Evolutionary conservation across 257 asterid species (phyloP).

Genomic region (Capsicum chinense): DNA sequence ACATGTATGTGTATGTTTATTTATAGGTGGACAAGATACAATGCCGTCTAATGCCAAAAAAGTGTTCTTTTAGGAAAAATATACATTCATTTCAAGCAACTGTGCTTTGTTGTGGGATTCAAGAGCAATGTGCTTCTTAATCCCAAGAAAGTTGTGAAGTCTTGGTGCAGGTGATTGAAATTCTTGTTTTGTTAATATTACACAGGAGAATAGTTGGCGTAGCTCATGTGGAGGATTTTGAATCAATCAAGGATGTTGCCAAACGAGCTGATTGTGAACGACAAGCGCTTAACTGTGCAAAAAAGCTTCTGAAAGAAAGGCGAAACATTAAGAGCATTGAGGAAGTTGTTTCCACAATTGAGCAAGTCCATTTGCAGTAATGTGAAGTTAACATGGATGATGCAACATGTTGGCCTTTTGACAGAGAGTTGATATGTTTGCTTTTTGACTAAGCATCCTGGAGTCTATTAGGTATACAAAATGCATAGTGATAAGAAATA

Average conservation of each 20-base stretch:
- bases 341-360: constrained; percentile 72
- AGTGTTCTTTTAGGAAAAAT: background rate
- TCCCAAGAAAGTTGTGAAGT: background rate
- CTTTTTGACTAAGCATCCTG: background rate
- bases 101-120: background rate
- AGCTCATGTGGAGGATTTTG: constrained; percentile 82
- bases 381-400: background rate
- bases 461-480: background rate
- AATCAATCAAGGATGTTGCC: constrained; percentile 66
- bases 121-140: constrained; percentile 2
- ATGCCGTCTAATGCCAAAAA: background rate
- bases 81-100: background rate
- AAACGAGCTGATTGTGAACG: constrained; percentile 86
- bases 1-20: background rate
- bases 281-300: constrained; percentile 76
- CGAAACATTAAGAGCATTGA: constrained; percentile 54
- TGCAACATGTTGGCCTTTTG: background rate
- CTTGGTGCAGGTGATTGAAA: constrained; percentile 3
- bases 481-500: background rate
- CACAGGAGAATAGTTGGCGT: constrained; percentile 95
- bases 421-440: background rate
- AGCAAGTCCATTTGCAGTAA: constrained; percentile 42
- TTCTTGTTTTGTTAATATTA: constrained; percentile 27
- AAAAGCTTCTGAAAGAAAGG: constrained; percentile 72
- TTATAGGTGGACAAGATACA: background rate